Base-by-base conservation (phyloP, 1,284 basidiomycete genomes). In the Acaromyces ingoldii region DNA sequence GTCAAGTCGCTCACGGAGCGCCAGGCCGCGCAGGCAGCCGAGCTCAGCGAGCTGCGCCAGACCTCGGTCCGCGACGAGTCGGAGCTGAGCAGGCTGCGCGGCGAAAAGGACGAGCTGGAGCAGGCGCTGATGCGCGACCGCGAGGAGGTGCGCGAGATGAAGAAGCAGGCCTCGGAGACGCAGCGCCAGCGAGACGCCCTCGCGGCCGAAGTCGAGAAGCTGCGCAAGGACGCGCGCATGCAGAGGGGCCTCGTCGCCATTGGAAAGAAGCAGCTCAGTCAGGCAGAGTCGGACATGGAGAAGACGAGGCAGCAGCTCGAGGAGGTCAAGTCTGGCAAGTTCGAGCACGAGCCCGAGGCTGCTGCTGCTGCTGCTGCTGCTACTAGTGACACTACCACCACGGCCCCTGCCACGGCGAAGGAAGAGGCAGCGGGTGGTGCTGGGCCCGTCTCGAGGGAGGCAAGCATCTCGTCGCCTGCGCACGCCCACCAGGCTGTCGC, bases 181-280 rank as follows among this genome's bases (percentile, higher is more conserved):
- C 84, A 86, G 24, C 82, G 84, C 54, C 84, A 91, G 76, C 86
- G 85, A 38, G 83, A 86, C 40, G 76, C 78, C 6, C 76, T 88
- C 51, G 91, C 88, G 77, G 80, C 78, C 7, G 84, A 88, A 60
- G 79, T 91, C 37, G 95, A 97, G 76, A 92, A 89, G 78, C 76
- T 84, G 42, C 91, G 85, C 79, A 96, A 91, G 78, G 91, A 97
- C 45, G 89, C 88, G 0, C 86, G 95, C 72, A 90, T 95, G 75
- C 91, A 97, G 77, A 95, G 91, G 76, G 95, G 93, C 11, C 80
- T 95, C 53, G 81, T 92, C 13, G 91, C 91, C 3, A 95, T 98
- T 73, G 87, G 89, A 7, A 87, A 87, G 79, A 98, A 98, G 78
- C 95, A 98, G 78, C 80, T 98, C 21, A 83, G 82, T 13, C 84